A percentile compares a stretch with the other conserved stretches of the same genome.
phyloP scores from a whole-genome alignment of 208 protist species.

The Crithidia mellificae region DNA sequence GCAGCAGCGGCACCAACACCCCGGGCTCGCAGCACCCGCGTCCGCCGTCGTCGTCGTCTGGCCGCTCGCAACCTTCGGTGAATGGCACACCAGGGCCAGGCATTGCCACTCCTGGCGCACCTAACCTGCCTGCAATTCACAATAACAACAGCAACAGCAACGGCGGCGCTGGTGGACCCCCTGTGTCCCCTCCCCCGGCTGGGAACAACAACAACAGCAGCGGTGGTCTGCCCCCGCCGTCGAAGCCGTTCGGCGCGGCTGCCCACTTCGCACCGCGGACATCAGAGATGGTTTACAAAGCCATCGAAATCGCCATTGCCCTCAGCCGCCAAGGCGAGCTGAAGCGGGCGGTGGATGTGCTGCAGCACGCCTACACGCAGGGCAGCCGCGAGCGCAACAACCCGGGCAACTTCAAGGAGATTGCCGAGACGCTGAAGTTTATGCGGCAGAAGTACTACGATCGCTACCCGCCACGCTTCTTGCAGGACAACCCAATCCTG shows the following conservation, averaged over 20 bases:
- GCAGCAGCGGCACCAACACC: background rate
- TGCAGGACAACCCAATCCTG: conserved; percentile 86
- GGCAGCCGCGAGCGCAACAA: conserved; percentile 61
- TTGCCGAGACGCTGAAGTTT: conserved; percentile 61
- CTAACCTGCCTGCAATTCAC: background rate
- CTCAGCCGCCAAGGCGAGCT: conserved; percentile 58
- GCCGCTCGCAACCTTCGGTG: background rate
- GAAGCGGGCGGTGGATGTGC: conserved; percentile 82
- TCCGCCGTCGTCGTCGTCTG: background rate
- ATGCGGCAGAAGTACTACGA: conserved; percentile 56
- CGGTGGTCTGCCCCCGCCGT: background rate
- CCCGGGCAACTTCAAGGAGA: conserved; percentile 64
- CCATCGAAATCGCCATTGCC: conserved; percentile 64
- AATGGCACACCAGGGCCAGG: background rate
- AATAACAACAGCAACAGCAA: conserved; percentile 10
- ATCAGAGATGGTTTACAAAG: conserved; percentile 60
- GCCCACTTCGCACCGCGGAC: conserved; percentile 43
- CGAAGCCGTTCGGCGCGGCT: conserved; percentile 25
- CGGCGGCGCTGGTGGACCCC: conserved; percentile 3
- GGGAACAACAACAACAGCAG: background rate
- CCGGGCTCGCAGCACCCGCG: too few relatives aligned
- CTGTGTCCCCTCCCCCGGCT: background rate
- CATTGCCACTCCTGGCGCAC: background rate
- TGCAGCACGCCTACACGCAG: conserved; percentile 74
- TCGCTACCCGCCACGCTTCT: conserved; percentile 65